phyloP scores from a whole-genome alignment of 306 rosid genomes.

The Cucumis sativus region DNA sequence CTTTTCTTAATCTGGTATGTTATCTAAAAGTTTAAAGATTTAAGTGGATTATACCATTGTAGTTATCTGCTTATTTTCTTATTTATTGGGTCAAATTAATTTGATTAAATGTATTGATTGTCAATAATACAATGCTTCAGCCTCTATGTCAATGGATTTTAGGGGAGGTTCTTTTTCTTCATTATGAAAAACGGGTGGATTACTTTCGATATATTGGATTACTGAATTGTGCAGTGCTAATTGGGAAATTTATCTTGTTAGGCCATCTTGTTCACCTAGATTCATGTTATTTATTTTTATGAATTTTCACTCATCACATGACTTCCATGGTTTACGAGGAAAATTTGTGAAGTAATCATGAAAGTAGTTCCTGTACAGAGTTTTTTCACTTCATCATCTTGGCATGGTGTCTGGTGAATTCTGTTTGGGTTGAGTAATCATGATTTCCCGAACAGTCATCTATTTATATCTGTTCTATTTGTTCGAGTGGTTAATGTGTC shows the following conservation, averaged over 20 bases:
- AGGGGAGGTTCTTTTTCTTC: not conserved
- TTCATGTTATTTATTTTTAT: not conserved
- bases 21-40: not conserved
- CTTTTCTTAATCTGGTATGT: not conserved
- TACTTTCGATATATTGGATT: not conserved
- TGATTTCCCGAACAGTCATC: not conserved
- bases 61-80: not conserved
- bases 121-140: not conserved
- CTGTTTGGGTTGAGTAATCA: not conserved
- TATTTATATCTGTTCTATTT: not conserved
- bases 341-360: not conserved
- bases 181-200: not conserved
- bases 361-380: not conserved
- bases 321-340: not conserved
- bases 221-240: not conserved
- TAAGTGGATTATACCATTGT: not conserved
- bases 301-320: not conserved
- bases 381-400: not conserved
- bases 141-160: not conserved
- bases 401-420: not conserved
- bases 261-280: not conserved
- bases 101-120: not conserved
- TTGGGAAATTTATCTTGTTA: not conserved
- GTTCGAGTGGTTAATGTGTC: not conserved
- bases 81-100: not conserved